Base-by-base conservation (phyloP, 257 asterid genomes). In the Solanum habrochaites region DNA sequence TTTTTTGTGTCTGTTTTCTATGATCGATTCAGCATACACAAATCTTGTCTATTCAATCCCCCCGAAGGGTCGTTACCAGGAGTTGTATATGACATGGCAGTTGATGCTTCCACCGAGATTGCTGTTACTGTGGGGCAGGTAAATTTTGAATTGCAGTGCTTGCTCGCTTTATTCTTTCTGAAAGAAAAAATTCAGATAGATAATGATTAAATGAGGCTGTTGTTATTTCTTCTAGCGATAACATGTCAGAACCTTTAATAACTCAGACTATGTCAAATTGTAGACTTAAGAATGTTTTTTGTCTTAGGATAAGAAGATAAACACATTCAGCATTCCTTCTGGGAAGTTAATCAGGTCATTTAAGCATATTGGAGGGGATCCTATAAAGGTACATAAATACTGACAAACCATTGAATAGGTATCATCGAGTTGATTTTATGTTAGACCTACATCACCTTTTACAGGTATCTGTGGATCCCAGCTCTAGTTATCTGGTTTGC, bases 381-480 rank as follows among this genome's bases (percentile, higher is more conserved):
- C 95, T 52, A 37, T 91, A 42, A 93, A 93, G 95, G 98, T 94
- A 92, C 66, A 87, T 85, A 83, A 58, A 67, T 15, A 78, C 83
- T 78, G 83, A 45, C 64, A 43, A 78, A 43, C 25, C 40, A 14
- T 45, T 78, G 64, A 78, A 25, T 78, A 43, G 39, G 64, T 78
- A 78, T 45, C 62, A 43, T 43, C 10, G 9, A 25, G 25, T 43
- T 78, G 64, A 45, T 78, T 29, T 43, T 78, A 78, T 45, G 83
- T 43, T 25, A 78, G 83, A 25, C 64, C 9, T 11, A 78, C 40
- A 29, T 78, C 64, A 45, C 10, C 10, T 78, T 89, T 87, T 92
- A 88, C 93, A 94, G 98, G 93, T 92, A 85, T 88, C 89, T 43
- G 83, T 89, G 39, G 98, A 93, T 88, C 95, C 94, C 87, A 91